Evolutionary conservation across 2,329 filamentous ascomycete species (phyloP), one percentile per base, ranked within the genome.

Genomic region (Colletotrichum truncatum): DNA sequence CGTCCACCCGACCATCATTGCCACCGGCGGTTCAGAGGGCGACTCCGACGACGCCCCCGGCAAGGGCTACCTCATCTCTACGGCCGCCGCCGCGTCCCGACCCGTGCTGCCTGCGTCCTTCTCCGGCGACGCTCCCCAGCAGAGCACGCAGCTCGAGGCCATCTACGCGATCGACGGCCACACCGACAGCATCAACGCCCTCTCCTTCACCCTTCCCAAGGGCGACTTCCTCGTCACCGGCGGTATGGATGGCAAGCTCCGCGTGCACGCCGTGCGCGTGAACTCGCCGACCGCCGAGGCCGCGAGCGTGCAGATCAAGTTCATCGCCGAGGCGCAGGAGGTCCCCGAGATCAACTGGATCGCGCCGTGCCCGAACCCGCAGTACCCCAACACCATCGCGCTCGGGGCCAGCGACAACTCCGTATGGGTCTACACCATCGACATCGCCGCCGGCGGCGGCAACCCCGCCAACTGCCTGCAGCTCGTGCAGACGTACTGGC

Each of bases 321-420:
- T 92, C 73, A 78, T 97, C 8, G 92, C 87, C 59, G 92, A 96
- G 73, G 87, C 89, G 3, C 91, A 94, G 73, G 96, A 99, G 77
- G 95, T 98, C 9, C 92, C 97, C 71, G 95, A 98, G 79, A 91
- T 99, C 73, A 97, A 96, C 82, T 99, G 95, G 94, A 79, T 98
- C 32, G 80, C 84, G 1, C 80, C 93, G 0, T 97, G 93, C 75
- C 94, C 94, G 1, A 84, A 90, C 67, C 78, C 89, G 11, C 81
- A 84, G 6, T 88, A 93, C 75, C 87, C 91, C 66, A 97, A 98
- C 80, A 89, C 93, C 8, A 76, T 99, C 67, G 96, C 96, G 0
- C 82, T 99, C 7, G 96, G 96, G 62, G 94, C 94, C 32, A 92
- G 87, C 34, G 94, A 99, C 75, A 96, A 96, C 59, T 94, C 91